These are phyloP conservation scores for Alternaria tenuissima DNA, from an alignment of 2,329 filamentous ascomycete species.

Conservation along the genomic window DNA sequence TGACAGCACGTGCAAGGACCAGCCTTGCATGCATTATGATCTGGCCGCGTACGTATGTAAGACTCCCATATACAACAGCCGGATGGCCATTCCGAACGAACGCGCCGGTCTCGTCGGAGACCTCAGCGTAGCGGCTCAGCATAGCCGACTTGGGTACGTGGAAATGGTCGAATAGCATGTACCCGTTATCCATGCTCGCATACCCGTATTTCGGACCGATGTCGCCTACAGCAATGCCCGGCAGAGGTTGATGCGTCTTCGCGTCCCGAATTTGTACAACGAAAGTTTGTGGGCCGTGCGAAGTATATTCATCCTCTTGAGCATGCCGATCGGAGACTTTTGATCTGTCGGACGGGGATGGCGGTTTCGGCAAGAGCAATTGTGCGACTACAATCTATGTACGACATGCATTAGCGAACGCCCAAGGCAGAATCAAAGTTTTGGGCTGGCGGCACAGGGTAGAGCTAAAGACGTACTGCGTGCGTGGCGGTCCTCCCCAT, in stretches of 20 bases:
- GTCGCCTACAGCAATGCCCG: constrained; percentile 62
- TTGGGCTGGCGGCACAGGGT: constrained; percentile 6
- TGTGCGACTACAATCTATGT: constrained; percentile 61
- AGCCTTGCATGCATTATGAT: constrained; percentile 62
- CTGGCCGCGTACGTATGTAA: constrained; percentile 59
- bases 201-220: constrained; percentile 66
- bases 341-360: constrained; percentile 3
- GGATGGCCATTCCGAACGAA: constrained; percentile 59
- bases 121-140: constrained; percentile 58
- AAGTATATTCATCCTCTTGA: constrained; percentile 43
- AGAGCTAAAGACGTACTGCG: constrained; percentile 43
- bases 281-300: constrained; percentile 62
- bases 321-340: constrained; percentile 21
- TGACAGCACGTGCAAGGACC: constrained; percentile 62
- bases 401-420: constrained; percentile 14
- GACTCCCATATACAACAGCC: constrained; percentile 60
- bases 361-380: constrained; percentile 52
- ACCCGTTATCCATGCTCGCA: constrained; percentile 62
- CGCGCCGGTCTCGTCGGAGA: constrained; percentile 56
- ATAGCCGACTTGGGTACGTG: constrained; percentile 59
- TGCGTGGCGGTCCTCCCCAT: constrained; percentile 64
- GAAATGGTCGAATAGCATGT: constrained; percentile 61
- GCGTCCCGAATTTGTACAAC: constrained; percentile 61
- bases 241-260: constrained; percentile 57
- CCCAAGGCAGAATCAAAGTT: constrained; percentile 18